phyloP scores from a whole-genome alignment of 2,329 filamentous ascomycete genomes.

The Fusarium stilboides region DNA sequence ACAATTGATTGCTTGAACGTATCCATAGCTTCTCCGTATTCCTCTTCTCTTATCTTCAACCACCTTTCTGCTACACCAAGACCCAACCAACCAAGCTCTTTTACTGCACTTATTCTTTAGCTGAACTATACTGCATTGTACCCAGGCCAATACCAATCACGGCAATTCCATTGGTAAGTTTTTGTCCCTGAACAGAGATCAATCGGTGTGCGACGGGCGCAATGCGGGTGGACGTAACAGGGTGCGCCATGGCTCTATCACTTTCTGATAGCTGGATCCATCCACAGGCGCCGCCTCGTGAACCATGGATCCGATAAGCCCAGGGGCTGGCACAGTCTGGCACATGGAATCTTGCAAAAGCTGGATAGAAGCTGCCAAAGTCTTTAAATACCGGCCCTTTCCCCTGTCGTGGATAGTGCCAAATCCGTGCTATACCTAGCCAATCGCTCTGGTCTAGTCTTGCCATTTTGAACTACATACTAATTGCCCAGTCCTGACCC shows the following conservation, averaged over 20 bases:
- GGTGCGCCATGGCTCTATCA: constrained; percentile 40
- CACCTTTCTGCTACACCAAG: neutral
- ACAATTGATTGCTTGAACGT: neutral
- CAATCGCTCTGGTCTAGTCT: constrained; percentile 34
- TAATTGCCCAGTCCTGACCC: constrained; percentile 47
- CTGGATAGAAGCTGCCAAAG: constrained; percentile 22
- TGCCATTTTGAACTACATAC: constrained; percentile 41
- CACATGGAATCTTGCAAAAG: constrained; percentile 26
- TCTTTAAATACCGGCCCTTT: constrained; percentile 39
- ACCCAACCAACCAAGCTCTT: constrained; percentile 10
- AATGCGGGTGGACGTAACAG: constrained; percentile 38
- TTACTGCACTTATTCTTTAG: neutral
- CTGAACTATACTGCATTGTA: constrained; percentile 19
- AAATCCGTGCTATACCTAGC: constrained; percentile 16
- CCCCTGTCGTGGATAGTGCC: constrained; percentile 27
- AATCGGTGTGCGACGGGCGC: constrained; percentile 49
- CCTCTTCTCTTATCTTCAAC: constrained; percentile 12
- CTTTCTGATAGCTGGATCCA: constrained; percentile 43
- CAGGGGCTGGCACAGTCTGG: constrained; percentile 23
- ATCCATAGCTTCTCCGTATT: constrained; percentile 11
- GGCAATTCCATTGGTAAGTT: constrained; percentile 49
- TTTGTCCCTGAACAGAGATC: constrained; percentile 35
- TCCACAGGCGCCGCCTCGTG: constrained; percentile 28
- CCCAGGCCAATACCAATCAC: constrained; percentile 43
- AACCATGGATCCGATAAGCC: constrained; percentile 46